phyloP scores from a whole-genome alignment of 345 rosid genomes.

The Acer campestre region DNA sequence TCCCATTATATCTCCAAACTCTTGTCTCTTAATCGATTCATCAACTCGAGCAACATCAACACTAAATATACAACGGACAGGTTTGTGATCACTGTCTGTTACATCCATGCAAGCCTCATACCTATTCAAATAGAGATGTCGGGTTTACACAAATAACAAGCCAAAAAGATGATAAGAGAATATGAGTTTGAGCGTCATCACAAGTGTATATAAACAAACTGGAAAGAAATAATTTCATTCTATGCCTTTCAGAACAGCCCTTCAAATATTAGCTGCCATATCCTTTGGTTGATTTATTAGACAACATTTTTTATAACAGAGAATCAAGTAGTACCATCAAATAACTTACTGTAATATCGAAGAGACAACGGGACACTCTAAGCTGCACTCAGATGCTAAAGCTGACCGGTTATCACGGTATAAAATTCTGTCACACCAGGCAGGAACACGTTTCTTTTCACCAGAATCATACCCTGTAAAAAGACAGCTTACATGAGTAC shows the following conservation, averaged over 20 bases:
- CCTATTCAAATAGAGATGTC: constrained; percentile 39
- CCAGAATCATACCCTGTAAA: constrained; percentile 78
- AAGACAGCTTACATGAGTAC: constrained; percentile 5
- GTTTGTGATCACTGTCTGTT: constrained; percentile 88
- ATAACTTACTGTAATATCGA: constrained; percentile 57
- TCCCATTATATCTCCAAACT: constrained; percentile 54
- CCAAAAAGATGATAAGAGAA: background rate
- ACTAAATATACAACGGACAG: constrained; percentile 66
- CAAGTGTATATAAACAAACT: background rate
- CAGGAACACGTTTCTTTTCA: constrained; percentile 84
- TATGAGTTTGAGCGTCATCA: background rate
- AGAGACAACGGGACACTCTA: constrained; percentile 70
- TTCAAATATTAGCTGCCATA: background rate
- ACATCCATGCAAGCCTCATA: constrained; percentile 85
- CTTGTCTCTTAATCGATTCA: constrained; percentile 77
- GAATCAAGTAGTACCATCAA: background rate
- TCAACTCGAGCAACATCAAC: constrained; percentile 69
- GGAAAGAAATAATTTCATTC: background rate
- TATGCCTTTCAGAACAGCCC: background rate
- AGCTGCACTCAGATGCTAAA: constrained; percentile 55
- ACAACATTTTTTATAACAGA: background rate
- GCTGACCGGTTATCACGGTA: constrained; percentile 64
- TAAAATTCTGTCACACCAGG: constrained; percentile 86
- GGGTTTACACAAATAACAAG: background rate
- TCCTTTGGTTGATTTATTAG: background rate